These are phyloP conservation scores for Pyrenophora teres DNA, from an alignment of 2,329 filamentous ascomycete genomes.

Conservation along the genomic window DNA sequence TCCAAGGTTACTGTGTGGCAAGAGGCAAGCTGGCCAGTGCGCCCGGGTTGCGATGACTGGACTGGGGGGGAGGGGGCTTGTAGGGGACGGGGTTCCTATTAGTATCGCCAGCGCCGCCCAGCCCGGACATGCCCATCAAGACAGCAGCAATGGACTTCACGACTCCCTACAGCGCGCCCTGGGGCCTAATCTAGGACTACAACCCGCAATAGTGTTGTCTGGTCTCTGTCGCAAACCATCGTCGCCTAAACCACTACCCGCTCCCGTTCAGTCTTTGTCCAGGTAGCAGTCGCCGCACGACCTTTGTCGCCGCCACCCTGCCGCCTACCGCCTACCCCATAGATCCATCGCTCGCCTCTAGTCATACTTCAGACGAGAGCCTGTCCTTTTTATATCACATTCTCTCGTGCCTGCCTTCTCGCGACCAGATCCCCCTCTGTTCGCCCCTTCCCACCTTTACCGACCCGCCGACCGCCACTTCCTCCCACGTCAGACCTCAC, in stretches of 20 bases:
- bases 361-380: constrained; percentile 24
- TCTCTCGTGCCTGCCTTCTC: constrained; percentile 17
- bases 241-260: constrained; percentile 9
- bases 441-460: constrained; percentile 23
- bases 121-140: constrained; percentile 31
- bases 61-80: constrained; percentile 21
- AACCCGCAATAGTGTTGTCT: constrained; percentile 23
- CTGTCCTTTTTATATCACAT: constrained; percentile 16
- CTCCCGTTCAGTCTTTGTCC: constrained; percentile 29
- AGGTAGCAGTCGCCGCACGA: constrained; percentile 33
- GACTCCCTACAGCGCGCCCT: constrained; percentile 38
- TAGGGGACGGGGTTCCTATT: constrained; percentile 33
- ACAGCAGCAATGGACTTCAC: constrained; percentile 43
- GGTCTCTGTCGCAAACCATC: constrained; percentile 21
- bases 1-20: constrained; percentile 22
- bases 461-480: constrained; percentile 36
- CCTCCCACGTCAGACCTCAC: constrained; percentile 33
- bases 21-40: constrained; percentile 28
- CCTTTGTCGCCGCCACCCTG: constrained; percentile 34
- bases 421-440: constrained; percentile 6
- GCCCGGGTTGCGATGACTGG: constrained; percentile 29
- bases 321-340: constrained; percentile 35
- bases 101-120: constrained; percentile 35
- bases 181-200: constrained; percentile 38
- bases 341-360: constrained; percentile 25